Conservation (phyloP, 179 eudicot genomes). For the Camellia oleifera region DNA sequence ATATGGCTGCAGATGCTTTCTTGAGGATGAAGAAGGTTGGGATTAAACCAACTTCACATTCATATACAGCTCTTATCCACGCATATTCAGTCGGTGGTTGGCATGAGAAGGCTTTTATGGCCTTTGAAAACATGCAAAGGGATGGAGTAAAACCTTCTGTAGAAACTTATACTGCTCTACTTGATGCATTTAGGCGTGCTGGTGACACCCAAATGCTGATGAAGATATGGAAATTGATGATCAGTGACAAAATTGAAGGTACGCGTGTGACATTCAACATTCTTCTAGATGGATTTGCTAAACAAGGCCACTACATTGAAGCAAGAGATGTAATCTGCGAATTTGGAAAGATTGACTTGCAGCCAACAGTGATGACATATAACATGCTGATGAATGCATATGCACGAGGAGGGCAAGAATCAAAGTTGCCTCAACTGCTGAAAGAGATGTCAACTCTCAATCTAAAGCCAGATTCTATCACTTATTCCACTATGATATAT, state of each 20-base stretch:
- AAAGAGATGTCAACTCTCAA: slow-evolving; percentile 72
- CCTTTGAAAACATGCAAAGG: slow-evolving; percentile 74
- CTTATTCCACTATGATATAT: slow-evolving; percentile 83
- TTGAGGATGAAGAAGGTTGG: slow-evolving; percentile 83
- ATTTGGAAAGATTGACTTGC: slow-evolving; percentile 74
- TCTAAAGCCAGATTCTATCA: slow-evolving; percentile 81
- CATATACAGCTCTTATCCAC: slow-evolving; percentile 86
- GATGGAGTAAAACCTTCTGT: slow-evolving; percentile 77
- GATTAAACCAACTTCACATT: slow-evolving; percentile 77
- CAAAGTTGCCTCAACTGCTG: slow-evolving; percentile 74
- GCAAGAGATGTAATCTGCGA: slow-evolving; percentile 82
- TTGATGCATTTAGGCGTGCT: slow-evolving; percentile 88
- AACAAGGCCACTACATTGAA: slow-evolving; percentile 82
- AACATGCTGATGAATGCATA: slow-evolving; percentile 96
- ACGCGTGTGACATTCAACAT: slow-evolving; percentile 81
- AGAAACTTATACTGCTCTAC: slow-evolving; percentile 86
- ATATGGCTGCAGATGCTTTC: slow-evolving; percentile 90
- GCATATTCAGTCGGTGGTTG: slow-evolving; percentile 76
- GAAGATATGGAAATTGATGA: slow-evolving; percentile 90
- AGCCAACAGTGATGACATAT: slow-evolving; percentile 87
- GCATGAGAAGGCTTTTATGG: slow-evolving; percentile 85
- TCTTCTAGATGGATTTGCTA: slow-evolving; percentile 90
- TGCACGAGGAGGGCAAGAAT: slow-evolving; percentile 84
- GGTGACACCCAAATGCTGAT: slow-evolving; percentile 75
- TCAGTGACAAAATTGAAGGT: slow-evolving; percentile 65